phyloP scores from a whole-genome alignment of 208 protist genomes.

The Strigomonas galati region DNA sequence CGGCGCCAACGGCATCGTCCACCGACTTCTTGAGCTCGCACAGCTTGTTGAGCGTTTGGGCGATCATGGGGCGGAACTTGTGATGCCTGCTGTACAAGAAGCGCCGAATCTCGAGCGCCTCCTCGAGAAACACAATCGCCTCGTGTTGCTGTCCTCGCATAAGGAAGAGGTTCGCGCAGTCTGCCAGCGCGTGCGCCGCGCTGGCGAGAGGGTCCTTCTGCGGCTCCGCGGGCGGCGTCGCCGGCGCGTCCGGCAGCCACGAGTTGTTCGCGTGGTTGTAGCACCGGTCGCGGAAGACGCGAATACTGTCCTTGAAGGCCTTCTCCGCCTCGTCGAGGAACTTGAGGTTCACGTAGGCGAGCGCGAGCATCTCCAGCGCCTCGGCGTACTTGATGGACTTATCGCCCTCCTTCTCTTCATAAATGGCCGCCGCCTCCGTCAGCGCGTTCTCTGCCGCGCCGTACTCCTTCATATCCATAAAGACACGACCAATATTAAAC shows the following conservation, averaged over 20 bases:
- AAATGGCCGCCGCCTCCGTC: slow-evolving; percentile 86
- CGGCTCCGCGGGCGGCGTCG: slow-evolving; percentile 48
- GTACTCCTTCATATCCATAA: slow-evolving; percentile 89
- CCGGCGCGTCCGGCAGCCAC: slow-evolving; percentile 63
- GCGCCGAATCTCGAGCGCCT: slow-evolving; percentile 83
- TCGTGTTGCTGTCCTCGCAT: slow-evolving; percentile 57
- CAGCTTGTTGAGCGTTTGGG: slow-evolving; percentile 88
- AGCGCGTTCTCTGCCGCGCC: slow-evolving; percentile 86
- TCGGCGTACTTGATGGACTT: slow-evolving; percentile 79
- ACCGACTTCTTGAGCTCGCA: slow-evolving; percentile 82
- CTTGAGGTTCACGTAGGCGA: slow-evolving; percentile 79
- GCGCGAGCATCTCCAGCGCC: slow-evolving; percentile 76
- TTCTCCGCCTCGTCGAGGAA: slow-evolving; percentile 89
- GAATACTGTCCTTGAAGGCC: slow-evolving; percentile 87
- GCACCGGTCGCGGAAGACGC: slow-evolving; percentile 70
- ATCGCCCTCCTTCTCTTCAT: slow-evolving; percentile 74
- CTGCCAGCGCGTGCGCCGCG: slow-evolving; percentile 79
- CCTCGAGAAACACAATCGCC: slow-evolving; percentile 82
- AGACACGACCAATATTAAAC: slow-evolving; percentile 85
- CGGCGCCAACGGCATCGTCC: slow-evolving; percentile 72
- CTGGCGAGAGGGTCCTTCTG: slow-evolving; percentile 78
- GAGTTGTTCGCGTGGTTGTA: slow-evolving; percentile 80
- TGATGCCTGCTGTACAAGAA: slow-evolving; percentile 75
- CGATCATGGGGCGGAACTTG: slow-evolving; percentile 87
- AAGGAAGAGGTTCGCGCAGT: slow-evolving; percentile 83